phyloP scores from a whole-genome alignment of 495 filamentous ascomycete genomes.

The Parathielavia appendiculata region DNA sequence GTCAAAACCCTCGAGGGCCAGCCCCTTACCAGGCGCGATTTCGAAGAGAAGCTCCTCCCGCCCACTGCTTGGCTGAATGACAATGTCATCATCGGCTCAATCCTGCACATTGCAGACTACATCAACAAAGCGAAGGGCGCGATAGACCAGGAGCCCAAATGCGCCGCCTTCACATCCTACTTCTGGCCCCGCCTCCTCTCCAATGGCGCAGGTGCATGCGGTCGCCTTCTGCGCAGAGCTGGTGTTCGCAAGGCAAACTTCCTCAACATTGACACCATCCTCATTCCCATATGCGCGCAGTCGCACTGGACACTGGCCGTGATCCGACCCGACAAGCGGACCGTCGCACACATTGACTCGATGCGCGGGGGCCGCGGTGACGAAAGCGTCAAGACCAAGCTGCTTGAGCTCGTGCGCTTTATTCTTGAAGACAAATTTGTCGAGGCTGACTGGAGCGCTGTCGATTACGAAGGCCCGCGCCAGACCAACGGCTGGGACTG shows the following conservation, averaged over 20 bases:
- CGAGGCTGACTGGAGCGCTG: conserved; percentile 57
- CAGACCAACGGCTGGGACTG: conserved; percentile 76
- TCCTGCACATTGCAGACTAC: conserved; percentile 55
- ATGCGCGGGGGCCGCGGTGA: conserved; percentile 39
- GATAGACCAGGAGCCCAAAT: conserved; percentile 51
- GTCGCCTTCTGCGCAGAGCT: conserved; percentile 31
- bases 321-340: conserved; percentile 57
- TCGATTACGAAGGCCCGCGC: conserved; percentile 42
- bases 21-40: conserved; percentile 55
- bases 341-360: conserved; percentile 73
- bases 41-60: conserved; percentile 50
- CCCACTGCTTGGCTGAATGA: conserved; percentile 71
- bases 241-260: conserved; percentile 38
- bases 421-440: conserved; percentile 55
- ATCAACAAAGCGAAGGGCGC: conserved; percentile 50
- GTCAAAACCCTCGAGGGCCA: conserved; percentile 51
- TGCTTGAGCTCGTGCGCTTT: conserved; percentile 50
- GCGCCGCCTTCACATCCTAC: conserved; percentile 64
- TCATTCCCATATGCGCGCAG: conserved; percentile 43
- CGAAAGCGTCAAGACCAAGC: conserved; percentile 15
- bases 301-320: conserved; percentile 64
- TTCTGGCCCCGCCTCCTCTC: conserved; percentile 58
- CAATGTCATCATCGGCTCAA: conserved; percentile 67
- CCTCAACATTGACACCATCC: conserved; percentile 39
- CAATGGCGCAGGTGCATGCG: conserved; percentile 43